Percentiles rank a stretch among this genome's conserved stretches.
These are phyloP conservation scores for Geotrichum carabidarum DNA, from an alignment of 1,139 yeast genomes.

Conservation along the genomic window DNA sequence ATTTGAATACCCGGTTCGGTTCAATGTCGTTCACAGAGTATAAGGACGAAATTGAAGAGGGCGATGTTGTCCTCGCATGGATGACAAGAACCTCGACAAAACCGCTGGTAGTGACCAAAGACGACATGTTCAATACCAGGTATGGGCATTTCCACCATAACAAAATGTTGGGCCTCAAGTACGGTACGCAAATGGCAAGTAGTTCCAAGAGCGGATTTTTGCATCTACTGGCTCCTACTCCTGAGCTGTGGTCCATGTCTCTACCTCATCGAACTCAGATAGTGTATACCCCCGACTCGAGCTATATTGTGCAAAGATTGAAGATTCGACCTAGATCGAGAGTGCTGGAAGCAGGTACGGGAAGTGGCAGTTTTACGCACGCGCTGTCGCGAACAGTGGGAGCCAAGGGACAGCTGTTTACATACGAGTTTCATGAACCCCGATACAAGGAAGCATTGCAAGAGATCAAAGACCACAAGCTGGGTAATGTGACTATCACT, in stretches of 20 bases:
- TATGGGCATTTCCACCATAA: constrained; percentile 85
- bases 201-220: constrained; percentile 79
- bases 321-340: constrained; percentile 66
- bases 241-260: constrained; percentile 92
- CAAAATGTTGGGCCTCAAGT: constrained; percentile 72
- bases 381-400: constrained; percentile 80
- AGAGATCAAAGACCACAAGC: constrained; percentile 72
- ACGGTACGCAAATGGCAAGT: constrained; percentile 83
- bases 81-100: constrained; percentile 74
- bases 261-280: constrained; percentile 97
- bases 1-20: too few relatives aligned
- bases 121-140: constrained; percentile 67
- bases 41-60: constrained; percentile 63
- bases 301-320: constrained; percentile 80
- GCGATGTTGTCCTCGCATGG: constrained; percentile 82
- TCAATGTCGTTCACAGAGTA: constrained; percentile 41
- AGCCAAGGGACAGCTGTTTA: constrained; percentile 57
- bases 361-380: constrained; percentile 93
- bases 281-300: constrained; percentile 92
- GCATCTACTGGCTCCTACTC: constrained; percentile 83
- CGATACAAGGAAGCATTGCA: constrained; percentile 70
- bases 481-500: constrained; percentile 55
- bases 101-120: constrained; percentile 60
- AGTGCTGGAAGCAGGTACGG: constrained; percentile 97
- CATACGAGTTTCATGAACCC: constrained; percentile 87